These are phyloP conservation scores for Lichtheimia hyalospora DNA, from an alignment of 371 early-diverging fungal genomes.

Conservation along the genomic window DNA sequence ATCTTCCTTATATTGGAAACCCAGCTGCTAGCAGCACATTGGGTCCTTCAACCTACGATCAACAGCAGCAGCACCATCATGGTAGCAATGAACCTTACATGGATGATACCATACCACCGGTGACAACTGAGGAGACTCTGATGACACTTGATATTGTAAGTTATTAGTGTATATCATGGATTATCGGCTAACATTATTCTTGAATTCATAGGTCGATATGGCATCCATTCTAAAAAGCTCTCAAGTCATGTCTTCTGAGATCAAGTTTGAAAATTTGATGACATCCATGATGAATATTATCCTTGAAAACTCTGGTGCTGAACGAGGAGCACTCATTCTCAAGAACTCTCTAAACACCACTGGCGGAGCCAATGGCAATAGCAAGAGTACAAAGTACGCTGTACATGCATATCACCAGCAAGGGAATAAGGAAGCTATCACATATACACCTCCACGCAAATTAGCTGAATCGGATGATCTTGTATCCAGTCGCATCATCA, in stretches of 20 bases:
- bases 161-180: background rate
- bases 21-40: conserved; percentile 31
- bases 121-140: conserved; percentile 43
- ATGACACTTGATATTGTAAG: conserved; percentile 46
- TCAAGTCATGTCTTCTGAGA: conserved; percentile 49
- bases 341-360: conserved; percentile 1
- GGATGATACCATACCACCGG: conserved; percentile 20
- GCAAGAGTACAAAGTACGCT: conserved; percentile 32
- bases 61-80: no score
- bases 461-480: conserved; percentile 33
- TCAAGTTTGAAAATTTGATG: conserved; percentile 40
- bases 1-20: conserved; percentile 38
- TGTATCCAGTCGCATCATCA: conserved; percentile 38
- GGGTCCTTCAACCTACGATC: no score
- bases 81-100: no score
- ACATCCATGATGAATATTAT: conserved; percentile 47
- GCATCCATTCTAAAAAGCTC: conserved; percentile 50
- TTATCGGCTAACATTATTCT: background rate
- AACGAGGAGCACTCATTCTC: conserved; percentile 46
- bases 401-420: conserved; percentile 43
- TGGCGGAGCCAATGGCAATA: no score
- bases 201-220: conserved; percentile 22
- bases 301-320: conserved; percentile 48
- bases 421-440: conserved; percentile 21
- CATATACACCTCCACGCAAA: conserved; percentile 41